Evolutionary conservation across 2,329 filamentous ascomycete species (phyloP).

Genomic region (Penicillium verrucosum): DNA sequence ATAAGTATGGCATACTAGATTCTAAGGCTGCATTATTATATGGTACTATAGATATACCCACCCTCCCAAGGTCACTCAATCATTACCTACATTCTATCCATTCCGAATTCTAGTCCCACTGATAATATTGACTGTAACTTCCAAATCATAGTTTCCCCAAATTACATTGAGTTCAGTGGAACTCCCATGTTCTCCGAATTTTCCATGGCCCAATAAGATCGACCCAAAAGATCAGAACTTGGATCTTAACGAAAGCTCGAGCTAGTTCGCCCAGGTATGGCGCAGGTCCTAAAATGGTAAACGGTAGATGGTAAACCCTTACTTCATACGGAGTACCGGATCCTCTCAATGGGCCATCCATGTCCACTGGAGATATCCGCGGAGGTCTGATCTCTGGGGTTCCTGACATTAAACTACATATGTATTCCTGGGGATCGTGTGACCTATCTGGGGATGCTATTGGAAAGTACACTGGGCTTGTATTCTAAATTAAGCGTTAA

Average conservation of each 20-base stretch:
- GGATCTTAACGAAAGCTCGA: conserved; percentile 1
- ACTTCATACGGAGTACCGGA: too few species aligned
- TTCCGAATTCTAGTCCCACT: neutral
- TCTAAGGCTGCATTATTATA: neutral
- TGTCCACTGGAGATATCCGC: neutral
- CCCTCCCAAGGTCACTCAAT: neutral
- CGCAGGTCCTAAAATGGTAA: neutral
- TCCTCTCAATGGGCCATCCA: neutral
- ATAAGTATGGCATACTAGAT: neutral
- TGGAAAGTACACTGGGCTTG: neutral
- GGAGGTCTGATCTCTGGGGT: neutral
- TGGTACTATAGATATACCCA: neutral
- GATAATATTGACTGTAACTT: neutral
- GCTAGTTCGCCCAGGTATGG: neutral
- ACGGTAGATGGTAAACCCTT: neutral
- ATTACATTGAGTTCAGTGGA: conserved; percentile 12
- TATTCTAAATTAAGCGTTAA: neutral
- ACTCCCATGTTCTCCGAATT: neutral
- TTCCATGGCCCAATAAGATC: conserved; percentile 8
- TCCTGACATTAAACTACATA: neutral
- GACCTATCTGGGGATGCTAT: neutral
- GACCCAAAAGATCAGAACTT: conserved; percentile 6
- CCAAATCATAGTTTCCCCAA: neutral
- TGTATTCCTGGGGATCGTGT: neutral
- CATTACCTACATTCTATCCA: neutral